These are phyloP conservation scores for Dionaea muscipula DNA, from an alignment of 179 eudicot genomes.

Conservation along the genomic window DNA sequence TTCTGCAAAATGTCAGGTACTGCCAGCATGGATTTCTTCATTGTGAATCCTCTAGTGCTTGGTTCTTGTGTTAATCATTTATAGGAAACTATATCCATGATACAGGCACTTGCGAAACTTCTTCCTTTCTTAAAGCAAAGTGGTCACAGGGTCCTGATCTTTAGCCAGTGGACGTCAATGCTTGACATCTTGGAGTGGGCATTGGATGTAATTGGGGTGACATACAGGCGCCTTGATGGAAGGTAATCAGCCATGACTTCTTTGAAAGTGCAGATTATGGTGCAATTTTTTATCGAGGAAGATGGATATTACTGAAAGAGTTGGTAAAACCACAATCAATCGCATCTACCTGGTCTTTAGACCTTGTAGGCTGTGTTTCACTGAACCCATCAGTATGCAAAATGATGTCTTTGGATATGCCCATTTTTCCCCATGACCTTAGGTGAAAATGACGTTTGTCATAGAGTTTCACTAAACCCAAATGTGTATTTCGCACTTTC, in stretches of 20 bases:
- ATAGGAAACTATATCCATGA: conserved; percentile 7
- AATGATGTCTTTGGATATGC: no score
- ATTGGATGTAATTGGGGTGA: conserved; percentile 77
- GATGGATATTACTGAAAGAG: not conserved
- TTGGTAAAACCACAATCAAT: no score
- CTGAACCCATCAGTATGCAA: no score
- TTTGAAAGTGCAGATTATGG: not conserved
- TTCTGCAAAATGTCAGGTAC: conserved; percentile 84
- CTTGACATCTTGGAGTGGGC: conserved; percentile 99
- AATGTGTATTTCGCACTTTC: no score
- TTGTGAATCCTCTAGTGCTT: not conserved
- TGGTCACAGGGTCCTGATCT: conserved; percentile 90
- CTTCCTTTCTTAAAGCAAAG: conserved; percentile 52
- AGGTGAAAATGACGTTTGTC: no score
- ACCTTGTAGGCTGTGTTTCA: no score
- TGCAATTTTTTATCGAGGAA: no score
- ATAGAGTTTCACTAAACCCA: no score
- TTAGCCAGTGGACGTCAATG: conserved; percentile 99
- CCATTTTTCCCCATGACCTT: no score
- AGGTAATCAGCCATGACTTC: conserved; percentile 32
- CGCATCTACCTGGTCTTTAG: no score
- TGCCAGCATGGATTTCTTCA: not conserved
- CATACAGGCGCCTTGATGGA: conserved; percentile 97
- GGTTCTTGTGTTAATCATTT: not conserved
- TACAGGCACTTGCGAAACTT: conserved; percentile 61